Percentiles rank a stretch among this genome's conserved stretches.
Evolutionary conservation across 192 early-diverging fungal genomes (phyloP).

Genomic region (Umbelopsis sp.): DNA sequence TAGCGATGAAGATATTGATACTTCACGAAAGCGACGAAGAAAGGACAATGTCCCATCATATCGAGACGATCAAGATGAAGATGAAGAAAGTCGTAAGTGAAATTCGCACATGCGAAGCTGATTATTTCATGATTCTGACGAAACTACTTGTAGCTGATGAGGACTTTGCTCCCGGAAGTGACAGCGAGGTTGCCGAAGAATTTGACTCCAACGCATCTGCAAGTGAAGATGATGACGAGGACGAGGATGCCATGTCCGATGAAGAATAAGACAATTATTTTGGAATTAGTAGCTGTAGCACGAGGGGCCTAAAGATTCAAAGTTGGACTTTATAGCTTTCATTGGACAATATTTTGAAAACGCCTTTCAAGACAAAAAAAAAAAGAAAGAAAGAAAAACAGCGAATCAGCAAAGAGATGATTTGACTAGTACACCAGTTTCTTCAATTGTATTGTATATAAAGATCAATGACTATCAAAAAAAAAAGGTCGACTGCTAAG

Average conservation of each 20-base stretch:
- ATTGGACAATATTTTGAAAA: too few relatives aligned
- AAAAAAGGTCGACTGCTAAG: neutral
- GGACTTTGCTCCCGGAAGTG: conserved; percentile 82
- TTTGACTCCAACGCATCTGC: conserved; percentile 62
- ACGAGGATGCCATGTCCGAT: conserved; percentile 48
- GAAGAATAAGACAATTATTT: conserved; percentile 21
- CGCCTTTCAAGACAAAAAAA: neutral
- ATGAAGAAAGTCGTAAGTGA: conserved; percentile 67
- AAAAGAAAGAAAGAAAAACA: neutral
- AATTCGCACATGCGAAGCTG: neutral
- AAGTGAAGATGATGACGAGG: conserved; percentile 60
- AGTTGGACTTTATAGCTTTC: too few relatives aligned
- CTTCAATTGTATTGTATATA: conserved; percentile 13
- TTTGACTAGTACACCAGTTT: neutral
- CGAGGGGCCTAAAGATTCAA: too few relatives aligned
- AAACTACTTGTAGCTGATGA: conserved; percentile 68
- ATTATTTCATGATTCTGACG: neutral
- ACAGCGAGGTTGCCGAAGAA: conserved; percentile 78
- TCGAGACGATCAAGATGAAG: conserved; percentile 43
- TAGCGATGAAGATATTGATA: conserved; percentile 52
- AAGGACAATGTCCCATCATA: conserved; percentile 25
- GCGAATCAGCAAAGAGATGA: neutral
- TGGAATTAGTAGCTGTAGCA: neutral
- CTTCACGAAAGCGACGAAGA: conserved; percentile 39
- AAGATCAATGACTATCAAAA: neutral